Percentiles rank a stretch among this genome's conserved stretches.
These are phyloP conservation scores for Leptographium wingfieldii DNA, from an alignment of 2,329 filamentous ascomycete species.

Conservation along the genomic window DNA sequence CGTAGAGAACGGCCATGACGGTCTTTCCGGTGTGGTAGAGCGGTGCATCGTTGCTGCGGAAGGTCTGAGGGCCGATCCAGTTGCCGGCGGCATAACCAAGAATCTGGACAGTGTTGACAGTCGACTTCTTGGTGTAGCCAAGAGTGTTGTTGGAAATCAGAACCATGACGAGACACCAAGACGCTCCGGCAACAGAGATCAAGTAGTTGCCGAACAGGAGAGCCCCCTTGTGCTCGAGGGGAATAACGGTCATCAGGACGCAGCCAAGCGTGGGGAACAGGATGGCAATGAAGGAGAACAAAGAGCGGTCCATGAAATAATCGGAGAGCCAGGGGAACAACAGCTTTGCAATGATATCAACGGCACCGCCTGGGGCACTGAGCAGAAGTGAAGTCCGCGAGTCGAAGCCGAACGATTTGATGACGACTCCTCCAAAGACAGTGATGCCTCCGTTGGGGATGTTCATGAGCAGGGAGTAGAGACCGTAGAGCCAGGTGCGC, in stretches of 20 bases:
- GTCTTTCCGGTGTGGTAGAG: conserved; percentile 28
- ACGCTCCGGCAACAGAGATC: neutral
- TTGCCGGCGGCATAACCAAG: conserved; percentile 27
- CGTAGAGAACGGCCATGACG: neutral
- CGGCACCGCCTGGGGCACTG: neutral
- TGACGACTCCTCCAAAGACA: neutral
- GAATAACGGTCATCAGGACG: neutral
- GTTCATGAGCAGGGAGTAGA: conserved; percentile 1
- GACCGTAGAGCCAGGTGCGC: conserved; percentile 23
- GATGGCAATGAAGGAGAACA: neutral
- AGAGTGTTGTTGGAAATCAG: conserved; percentile 1
- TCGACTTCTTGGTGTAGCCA: conserved; percentile 1
- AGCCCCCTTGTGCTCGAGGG: neutral
- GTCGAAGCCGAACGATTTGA: conserved; percentile 1
- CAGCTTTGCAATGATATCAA: neutral
- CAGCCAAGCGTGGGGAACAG: conserved; percentile 1
- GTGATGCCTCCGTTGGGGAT: conserved; percentile 5
- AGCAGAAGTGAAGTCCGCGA: neutral
- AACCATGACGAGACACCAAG: neutral
- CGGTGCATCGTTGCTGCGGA: conserved; percentile 41
- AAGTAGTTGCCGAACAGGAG: neutral
- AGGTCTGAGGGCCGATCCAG: conserved; percentile 41
- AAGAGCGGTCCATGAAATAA: neutral
- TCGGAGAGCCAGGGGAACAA: neutral
- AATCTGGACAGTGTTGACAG: neutral